Conservation (phyloP, 2,329 filamentous ascomycete genomes). For the Scedosporium dehoogii region DNA sequence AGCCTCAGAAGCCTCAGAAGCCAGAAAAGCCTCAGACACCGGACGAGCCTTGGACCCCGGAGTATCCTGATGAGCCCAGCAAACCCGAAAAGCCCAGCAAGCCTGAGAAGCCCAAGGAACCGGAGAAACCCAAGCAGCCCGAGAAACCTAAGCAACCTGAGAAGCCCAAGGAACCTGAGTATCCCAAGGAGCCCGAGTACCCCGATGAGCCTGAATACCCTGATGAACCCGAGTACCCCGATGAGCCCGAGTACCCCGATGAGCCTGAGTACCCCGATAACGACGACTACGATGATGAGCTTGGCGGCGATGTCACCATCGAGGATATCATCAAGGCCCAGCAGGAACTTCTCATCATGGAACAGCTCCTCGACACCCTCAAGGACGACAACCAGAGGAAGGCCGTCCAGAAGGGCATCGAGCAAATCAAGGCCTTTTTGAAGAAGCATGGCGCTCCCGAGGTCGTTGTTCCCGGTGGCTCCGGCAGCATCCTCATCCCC, state of each 20-base stretch:
- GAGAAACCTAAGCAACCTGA: not conserved
- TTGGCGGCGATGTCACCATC: not conserved
- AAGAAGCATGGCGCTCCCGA: constrained; percentile 1
- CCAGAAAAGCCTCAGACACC: not conserved
- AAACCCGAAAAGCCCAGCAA: not conserved
- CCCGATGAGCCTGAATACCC: not conserved
- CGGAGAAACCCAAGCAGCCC: not conserved
- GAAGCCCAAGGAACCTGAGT: not conserved
- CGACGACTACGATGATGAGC: not conserved
- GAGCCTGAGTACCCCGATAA: not conserved
- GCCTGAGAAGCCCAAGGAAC: not conserved
- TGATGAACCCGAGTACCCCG: not conserved
- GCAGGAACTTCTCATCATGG: constrained; percentile 5
- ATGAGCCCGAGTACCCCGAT: not conserved
- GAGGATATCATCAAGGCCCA: constrained; percentile 7
- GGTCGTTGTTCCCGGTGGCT: not conserved
- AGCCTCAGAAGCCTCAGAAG: not conserved
- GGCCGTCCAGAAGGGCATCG: constrained; percentile 3
- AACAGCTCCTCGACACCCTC: constrained; percentile 3
- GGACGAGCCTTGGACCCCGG: not conserved
- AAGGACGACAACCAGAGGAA: not conserved
- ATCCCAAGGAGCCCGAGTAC: not conserved
- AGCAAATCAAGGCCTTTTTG: constrained; percentile 5
- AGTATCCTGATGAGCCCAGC: not conserved
- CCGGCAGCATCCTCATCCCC: constrained; percentile 2